These are phyloP conservation scores for Trametes gibbosa DNA, from an alignment of 768 basidiomycete genomes.

Conservation along the genomic window DNA sequence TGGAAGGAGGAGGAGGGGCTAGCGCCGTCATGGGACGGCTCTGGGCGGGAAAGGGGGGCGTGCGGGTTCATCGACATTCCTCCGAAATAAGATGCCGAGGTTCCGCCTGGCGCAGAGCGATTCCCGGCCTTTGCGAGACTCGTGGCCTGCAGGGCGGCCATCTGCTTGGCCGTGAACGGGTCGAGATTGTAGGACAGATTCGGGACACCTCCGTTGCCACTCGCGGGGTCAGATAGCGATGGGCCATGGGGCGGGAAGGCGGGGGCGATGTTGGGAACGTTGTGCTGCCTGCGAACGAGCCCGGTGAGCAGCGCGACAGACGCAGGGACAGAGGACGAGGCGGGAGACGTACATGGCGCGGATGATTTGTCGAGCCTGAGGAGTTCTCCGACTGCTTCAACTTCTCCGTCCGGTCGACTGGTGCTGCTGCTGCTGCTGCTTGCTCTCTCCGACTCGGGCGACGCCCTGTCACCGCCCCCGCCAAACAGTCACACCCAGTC, in stretches of 20 bases:
- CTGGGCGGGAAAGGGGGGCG: slow-evolving; percentile 11
- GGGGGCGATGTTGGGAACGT: slow-evolving; percentile 11
- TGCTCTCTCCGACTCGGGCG: background rate
- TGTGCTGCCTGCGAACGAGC: slow-evolving; percentile 18
- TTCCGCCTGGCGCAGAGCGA: slow-evolving; percentile 46
- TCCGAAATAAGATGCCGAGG: slow-evolving; percentile 67
- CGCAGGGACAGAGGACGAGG: background rate
- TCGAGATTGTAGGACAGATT: slow-evolving; percentile 49
- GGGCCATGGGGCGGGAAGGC: background rate
- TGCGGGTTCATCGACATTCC: slow-evolving; percentile 42
- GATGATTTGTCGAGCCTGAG: background rate
- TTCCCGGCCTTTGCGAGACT: slow-evolving; percentile 58
- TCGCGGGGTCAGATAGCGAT: slow-evolving; percentile 8
- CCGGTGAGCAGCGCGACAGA: background rate
- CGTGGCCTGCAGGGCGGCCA: slow-evolving; percentile 70
- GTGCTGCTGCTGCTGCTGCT: too few species aligned
- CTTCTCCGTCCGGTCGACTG: background rate
- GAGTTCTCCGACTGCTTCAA: background rate
- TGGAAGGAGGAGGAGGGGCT: slow-evolving; percentile 15
- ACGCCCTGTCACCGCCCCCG: background rate
- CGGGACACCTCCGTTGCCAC: slow-evolving; percentile 3
- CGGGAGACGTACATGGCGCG: slow-evolving; percentile 5
- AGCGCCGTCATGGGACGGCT: slow-evolving; percentile 23
- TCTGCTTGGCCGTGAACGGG: slow-evolving; percentile 72
- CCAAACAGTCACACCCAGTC: background rate